Evolutionary conservation across 2,329 filamentous ascomycete genomes (phyloP).

Genomic region (Chaetothyriales sp.): DNA sequence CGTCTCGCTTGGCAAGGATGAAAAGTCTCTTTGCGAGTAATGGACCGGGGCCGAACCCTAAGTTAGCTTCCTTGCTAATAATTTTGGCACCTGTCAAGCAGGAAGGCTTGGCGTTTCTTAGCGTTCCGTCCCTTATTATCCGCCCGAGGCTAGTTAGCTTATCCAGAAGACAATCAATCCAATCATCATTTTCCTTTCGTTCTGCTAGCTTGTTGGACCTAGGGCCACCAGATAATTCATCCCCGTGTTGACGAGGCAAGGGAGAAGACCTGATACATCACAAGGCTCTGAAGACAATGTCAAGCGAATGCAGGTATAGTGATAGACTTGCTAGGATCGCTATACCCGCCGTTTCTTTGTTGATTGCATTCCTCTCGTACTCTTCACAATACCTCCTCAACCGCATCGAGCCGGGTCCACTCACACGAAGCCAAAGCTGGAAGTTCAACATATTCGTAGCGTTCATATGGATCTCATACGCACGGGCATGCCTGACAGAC

Average conservation of each 20-base stretch:
- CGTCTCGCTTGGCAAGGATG: too few species aligned
- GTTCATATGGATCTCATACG: constrained; percentile 46
- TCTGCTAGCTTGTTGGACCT: too few species aligned
- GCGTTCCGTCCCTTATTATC: too few species aligned
- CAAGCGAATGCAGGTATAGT: not conserved
- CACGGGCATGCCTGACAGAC: constrained; percentile 44
- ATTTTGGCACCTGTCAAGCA: too few species aligned
- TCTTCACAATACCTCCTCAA: constrained; percentile 46
- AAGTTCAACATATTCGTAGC: constrained; percentile 40
- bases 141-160: too few species aligned
- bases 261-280: not conserved
- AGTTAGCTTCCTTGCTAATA: too few species aligned
- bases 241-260: not conserved
- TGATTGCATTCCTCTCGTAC: constrained; percentile 48
- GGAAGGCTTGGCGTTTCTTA: too few species aligned
- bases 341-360: constrained; percentile 38
- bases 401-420: constrained; percentile 39
- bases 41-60: too few species aligned
- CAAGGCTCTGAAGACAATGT: not conserved
- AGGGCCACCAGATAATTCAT: not conserved
- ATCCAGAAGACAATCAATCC: too few species aligned
- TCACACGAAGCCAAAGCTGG: constrained; percentile 31
- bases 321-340: constrained; percentile 26
- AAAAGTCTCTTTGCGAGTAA: too few species aligned
- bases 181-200: too few species aligned